phyloP scores from a whole-genome alignment of 768 basidiomycete species.

The Phallus indusiatus region DNA sequence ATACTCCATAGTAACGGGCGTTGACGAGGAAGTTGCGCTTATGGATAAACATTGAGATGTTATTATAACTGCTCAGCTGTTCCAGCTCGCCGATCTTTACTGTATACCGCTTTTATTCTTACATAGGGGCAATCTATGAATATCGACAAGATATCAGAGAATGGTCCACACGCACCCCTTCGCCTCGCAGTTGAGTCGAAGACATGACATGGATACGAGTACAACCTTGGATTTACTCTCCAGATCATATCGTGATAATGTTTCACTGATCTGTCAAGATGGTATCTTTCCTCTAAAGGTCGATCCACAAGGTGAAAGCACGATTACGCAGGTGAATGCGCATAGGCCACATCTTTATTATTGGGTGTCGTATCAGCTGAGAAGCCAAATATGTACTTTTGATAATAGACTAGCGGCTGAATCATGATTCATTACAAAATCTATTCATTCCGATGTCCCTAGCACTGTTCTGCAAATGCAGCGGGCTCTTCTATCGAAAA shows the following conservation, averaged over 20 bases:
- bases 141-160: conserved; percentile 55
- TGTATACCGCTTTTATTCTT: no score
- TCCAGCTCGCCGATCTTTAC: no score
- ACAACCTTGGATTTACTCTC: conserved; percentile 79
- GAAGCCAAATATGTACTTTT: conserved; percentile 71
- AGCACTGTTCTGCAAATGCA: no score
- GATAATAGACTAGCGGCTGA: not conserved
- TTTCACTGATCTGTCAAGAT: not conserved
- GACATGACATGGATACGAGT: conserved; percentile 96
- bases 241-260: conserved; percentile 23
- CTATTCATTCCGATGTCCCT: no score
- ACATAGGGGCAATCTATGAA: no score
- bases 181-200: conserved; percentile 85
- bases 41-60: conserved; percentile 40
- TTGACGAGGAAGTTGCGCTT: conserved; percentile 35
- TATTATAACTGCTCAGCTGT: conserved; percentile 31
- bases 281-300: conserved; percentile 26
- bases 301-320: conserved; percentile 64
- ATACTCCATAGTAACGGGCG: not conserved
- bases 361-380: conserved; percentile 96
- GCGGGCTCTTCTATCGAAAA: no score
- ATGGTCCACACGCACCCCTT: conserved; percentile 55
- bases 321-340: conserved; percentile 84
- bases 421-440: no score
- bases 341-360: no score